Evolutionary conservation across 805 yeast species (phyloP).

Genomic region (Starmerella tilneyi): DNA sequence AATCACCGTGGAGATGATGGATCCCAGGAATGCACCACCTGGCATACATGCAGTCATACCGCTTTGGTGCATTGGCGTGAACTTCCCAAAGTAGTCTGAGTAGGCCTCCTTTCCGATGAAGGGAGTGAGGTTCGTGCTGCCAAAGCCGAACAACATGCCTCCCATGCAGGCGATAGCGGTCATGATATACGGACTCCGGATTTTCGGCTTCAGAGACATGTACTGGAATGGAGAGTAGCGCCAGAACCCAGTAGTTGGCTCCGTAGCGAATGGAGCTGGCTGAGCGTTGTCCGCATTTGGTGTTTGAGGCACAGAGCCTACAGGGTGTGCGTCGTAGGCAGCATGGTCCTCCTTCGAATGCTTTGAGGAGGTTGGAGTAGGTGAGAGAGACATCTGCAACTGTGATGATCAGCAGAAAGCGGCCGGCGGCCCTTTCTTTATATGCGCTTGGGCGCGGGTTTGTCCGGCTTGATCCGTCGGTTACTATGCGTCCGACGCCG

Average conservation of each 20-base stretch:
- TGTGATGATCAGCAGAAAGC: too few relatives aligned
- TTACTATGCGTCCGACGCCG: too few relatives aligned
- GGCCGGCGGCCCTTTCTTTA: too few relatives aligned
- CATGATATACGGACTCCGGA: constrained; percentile 44
- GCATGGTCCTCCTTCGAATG: too few relatives aligned
- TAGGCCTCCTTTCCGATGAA: constrained; percentile 49
- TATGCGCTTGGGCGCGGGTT: too few relatives aligned
- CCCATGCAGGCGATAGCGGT: constrained; percentile 52
- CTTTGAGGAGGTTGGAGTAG: too few relatives aligned
- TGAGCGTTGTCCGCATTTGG: background rate
- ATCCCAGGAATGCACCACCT: constrained; percentile 56
- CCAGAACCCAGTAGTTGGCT: constrained; percentile 12
- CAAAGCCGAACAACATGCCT: constrained; percentile 69
- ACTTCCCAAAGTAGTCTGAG: constrained; percentile 38
- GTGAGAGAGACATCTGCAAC: too few relatives aligned
- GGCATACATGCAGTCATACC: constrained; percentile 56
- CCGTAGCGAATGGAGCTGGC: constrained; percentile 1
- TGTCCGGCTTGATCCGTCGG: too few relatives aligned
- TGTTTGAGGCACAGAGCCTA: background rate
- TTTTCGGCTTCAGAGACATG: constrained; percentile 20
- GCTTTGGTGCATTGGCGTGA: constrained; percentile 45
- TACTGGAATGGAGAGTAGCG: constrained; percentile 18
- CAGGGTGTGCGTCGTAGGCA: background rate
- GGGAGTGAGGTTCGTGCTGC: constrained; percentile 66
- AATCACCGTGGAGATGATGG: constrained; percentile 40